Evolutionary conservation across 176 grass and related monocot genomes (phyloP).

Genomic region (Aegilops umbellulata): DNA sequence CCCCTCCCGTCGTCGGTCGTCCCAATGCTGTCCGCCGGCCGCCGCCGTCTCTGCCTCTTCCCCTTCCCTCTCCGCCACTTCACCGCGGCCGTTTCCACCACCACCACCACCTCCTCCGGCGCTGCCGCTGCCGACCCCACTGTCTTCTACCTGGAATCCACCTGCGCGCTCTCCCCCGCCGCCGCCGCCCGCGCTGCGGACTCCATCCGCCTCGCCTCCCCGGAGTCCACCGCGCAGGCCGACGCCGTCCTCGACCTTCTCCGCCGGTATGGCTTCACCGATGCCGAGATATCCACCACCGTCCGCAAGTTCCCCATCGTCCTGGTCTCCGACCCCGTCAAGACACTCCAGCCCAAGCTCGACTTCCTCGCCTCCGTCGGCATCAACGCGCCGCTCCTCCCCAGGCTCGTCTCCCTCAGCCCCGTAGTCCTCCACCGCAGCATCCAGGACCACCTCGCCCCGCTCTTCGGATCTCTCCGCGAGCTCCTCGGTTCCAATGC

Average conservation of each 20-base stretch:
- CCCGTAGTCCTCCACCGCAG: conserved; percentile 36
- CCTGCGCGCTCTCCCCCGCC: conserved; percentile 12
- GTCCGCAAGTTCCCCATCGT: conserved; percentile 1
- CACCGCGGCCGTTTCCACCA: background rate
- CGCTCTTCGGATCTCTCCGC: conserved; percentile 26
- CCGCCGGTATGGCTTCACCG: conserved; percentile 33
- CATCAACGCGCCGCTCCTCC: conserved; percentile 26
- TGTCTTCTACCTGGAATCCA: conserved; percentile 10
- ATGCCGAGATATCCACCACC: conserved; percentile 11
- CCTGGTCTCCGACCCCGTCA: background rate
- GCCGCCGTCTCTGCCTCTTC: background rate
- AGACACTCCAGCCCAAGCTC: conserved; percentile 45
- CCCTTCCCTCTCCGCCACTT: background rate
- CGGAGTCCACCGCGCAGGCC: background rate
- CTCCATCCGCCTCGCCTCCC: background rate
- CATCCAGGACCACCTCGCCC: conserved; percentile 28
- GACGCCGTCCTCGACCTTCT: conserved; percentile 30
- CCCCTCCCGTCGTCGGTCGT: background rate
- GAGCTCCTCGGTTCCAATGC: conserved; percentile 27
- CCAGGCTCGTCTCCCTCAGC: background rate
- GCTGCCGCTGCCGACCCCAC: background rate
- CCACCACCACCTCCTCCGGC: background rate
- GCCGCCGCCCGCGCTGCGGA: background rate
- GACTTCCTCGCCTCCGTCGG: conserved; percentile 35
- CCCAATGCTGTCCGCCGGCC: conserved; percentile 12